Percentiles rank a stretch among this genome's conserved stretches.
phyloP scores from a whole-genome alignment of 345 rosid species.

The Atalantia buxifolia region DNA sequence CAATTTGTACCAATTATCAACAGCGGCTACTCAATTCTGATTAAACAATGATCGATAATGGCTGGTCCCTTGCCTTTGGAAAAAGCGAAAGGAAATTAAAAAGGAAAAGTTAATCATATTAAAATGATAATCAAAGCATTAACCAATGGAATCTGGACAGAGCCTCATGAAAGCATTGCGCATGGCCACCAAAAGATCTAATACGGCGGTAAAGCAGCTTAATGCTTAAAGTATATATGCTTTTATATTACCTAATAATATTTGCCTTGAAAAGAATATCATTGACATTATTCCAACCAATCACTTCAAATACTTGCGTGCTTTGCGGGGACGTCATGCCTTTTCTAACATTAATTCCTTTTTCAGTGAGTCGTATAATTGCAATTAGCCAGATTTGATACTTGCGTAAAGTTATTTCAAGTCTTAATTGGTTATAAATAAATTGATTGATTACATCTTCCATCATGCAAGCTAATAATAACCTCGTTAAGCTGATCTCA shows the following conservation, averaged over 20 bases:
- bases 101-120: background rate
- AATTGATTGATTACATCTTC: background rate
- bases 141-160: constrained; percentile 23
- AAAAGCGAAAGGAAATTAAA: constrained; percentile 14
- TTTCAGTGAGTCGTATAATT: constrained; percentile 9
- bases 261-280: constrained; percentile 29
- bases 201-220: constrained; percentile 37
- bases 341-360: constrained; percentile 19
- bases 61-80: constrained; percentile 36
- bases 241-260: constrained; percentile 27
- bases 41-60: background rate
- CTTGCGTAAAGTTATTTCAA: constrained; percentile 22
- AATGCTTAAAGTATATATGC: constrained; percentile 56
- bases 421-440: background rate
- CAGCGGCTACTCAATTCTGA: background rate
- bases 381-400: constrained; percentile 15
- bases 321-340: constrained; percentile 36
- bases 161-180: constrained; percentile 9
- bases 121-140: background rate
- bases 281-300: constrained; percentile 29
- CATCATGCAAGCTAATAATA: background rate
- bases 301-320: constrained; percentile 19
- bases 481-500: background rate
- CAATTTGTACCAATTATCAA: background rate
- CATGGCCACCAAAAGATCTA: constrained; percentile 25